Evolutionary conservation across 768 basidiomycete genomes (phyloP), one percentile per base, ranked within the genome.

Genomic region (Boletellus sp.): DNA sequence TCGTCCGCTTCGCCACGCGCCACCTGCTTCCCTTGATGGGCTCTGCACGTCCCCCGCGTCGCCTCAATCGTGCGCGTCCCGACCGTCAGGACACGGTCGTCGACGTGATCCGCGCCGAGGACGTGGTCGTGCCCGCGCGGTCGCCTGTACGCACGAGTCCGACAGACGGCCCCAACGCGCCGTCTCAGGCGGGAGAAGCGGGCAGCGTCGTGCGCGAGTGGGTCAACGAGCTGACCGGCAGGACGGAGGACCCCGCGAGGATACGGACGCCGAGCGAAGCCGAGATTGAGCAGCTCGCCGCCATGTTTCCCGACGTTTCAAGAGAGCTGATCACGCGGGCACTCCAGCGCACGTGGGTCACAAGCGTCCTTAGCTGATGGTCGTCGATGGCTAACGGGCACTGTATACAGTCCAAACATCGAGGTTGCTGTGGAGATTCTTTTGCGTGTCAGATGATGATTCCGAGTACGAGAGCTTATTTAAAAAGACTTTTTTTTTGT

Each of bases 371-470:
- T 12, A 7, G 9, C 28, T 11, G 28, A 11, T 28, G 1, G 4
- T 9, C 28, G 2, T 28, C 28, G 28, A 28, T 10, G 28, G 28
- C 28, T 28, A 11, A 28, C 28, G 28, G n/a, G 28, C 28, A 28
- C 28, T 28, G 3, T 28, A 28, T 20, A 47, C 58, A 90, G 91
- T 64, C 74, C 84, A 7, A 90, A 84, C 60, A 80, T 88, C 38
- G 90, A 92, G 74, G 78, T 72, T 26, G 92, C 92, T 9, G 89
- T 90, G 20, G 92, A 93, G 65, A 83, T 81, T 12, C 72, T 94
- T 33, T 71, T 94, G 42, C 76, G 74, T 46, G 76, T 79, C 31
- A 47, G 44, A 31, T 65, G 53, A 59, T 33, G 33, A 40, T 6
- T 4, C 28, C 28, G 3, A 28, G 28, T 2, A 28, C 33, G 19